Base-by-base conservation (phyloP, 352 stramenopile genomes). In the Elongisporangium undulatum region DNA sequence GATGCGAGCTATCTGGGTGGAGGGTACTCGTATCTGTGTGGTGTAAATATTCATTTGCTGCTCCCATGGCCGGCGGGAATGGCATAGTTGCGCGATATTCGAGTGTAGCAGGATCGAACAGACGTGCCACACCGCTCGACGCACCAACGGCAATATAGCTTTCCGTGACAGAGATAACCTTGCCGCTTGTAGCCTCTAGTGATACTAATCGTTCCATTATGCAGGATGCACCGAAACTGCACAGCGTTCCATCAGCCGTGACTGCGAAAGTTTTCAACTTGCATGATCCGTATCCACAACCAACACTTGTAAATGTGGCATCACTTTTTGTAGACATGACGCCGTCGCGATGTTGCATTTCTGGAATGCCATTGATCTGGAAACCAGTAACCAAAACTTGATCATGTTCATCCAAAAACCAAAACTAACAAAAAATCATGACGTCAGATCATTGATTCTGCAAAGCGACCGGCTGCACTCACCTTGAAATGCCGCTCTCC, bases 401-500 rank as follows among this genome's bases (percentile, higher is more conserved):
- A 51, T 74, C 75, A 24, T 71, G 68, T 1, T 73, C 68, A 59
- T 85, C 81, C 1, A 92, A 58, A 45, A 82, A 79, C 85, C 85
- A 94, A 64, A 90, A 94, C 82, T 94, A 26, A 39, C 51, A 60
- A 51, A 17, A 53, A 55, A 3, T 55, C 13, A 65, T 4, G 0
- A 56, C 5, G 8, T 53, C 16, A 62, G 20, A n/a, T 12, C 16
- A 2, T 38, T 34, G 22, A 16, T 10, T n/a, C 49, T 12, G 2
- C 45, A 53, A 5, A 9, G 10, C 29, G 16, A 23, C 10, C 17
- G 23, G 1, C 38, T 23, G 15, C 55, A 48, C 59, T 13, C 63
- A 91, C 81, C 68, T 87, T 87, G 56, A 92, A 85, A 51, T 94
- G 82, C 26, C 81, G 82, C 53, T 92, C 79, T 26, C 87, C 89